Conservation (phyloP, 306 rosid species). For the Citrullus mucosospermus region DNA sequence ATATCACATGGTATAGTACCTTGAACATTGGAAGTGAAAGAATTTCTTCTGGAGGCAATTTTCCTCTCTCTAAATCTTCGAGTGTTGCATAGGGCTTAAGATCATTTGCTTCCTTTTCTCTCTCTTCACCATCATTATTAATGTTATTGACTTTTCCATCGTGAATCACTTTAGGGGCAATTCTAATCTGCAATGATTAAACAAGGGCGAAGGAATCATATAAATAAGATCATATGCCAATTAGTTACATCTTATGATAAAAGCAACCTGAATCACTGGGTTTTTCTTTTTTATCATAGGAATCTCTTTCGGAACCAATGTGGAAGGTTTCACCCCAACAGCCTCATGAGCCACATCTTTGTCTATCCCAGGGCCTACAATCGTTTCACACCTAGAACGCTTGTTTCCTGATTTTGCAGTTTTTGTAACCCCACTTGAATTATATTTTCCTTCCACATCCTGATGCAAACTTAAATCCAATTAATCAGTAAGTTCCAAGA, state of each 20-base stretch:
- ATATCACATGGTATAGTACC: slow-evolving; percentile 30
- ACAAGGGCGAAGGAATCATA: slow-evolving; percentile 4
- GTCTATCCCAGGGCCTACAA: slow-evolving; percentile 88
- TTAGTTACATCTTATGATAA: slow-evolving; percentile 16
- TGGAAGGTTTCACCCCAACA: slow-evolving; percentile 73
- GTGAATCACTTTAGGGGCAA: slow-evolving; percentile 42
- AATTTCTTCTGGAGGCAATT: slow-evolving; percentile 75
- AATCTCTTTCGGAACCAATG: slow-evolving; percentile 79
- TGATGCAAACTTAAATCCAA: slow-evolving; percentile 12
- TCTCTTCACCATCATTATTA: slow-evolving; percentile 33
- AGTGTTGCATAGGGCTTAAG: slow-evolving; percentile 42
- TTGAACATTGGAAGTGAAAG: slow-evolving; percentile 92
- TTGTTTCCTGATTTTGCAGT: slow-evolving; percentile 26
- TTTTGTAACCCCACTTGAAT: slow-evolving; percentile 22
- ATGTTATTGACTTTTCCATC: slow-evolving; percentile 33
- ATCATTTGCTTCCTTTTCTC: slow-evolving; percentile 35
- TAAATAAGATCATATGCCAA: background rate
- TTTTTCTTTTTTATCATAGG: slow-evolving; percentile 74
- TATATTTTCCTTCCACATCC: slow-evolving; percentile 34
- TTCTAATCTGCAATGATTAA: slow-evolving; percentile 49
- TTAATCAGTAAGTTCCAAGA: background rate
- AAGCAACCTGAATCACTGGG: slow-evolving; percentile 50
- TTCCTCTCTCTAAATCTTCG: slow-evolving; percentile 64
- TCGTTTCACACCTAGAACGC: slow-evolving; percentile 52
- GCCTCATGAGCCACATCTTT: slow-evolving; percentile 80